These are phyloP conservation scores for Sporisorium graminicola DNA, from an alignment of 1,284 basidiomycete genomes.

Conservation along the genomic window DNA sequence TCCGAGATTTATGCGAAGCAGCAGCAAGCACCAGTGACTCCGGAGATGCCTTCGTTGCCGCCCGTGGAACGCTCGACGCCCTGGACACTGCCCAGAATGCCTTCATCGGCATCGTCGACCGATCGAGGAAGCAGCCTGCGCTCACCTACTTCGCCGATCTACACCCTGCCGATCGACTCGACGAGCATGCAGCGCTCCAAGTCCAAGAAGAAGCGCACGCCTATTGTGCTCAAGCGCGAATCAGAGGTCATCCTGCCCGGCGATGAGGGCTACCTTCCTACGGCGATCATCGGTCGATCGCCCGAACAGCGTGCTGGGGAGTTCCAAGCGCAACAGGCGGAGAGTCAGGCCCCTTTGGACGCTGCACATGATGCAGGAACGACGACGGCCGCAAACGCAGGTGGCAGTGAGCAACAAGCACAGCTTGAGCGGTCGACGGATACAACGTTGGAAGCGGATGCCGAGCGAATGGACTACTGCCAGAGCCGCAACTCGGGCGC, in stretches of 20 bases:
- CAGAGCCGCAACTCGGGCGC: constrained; percentile 2
- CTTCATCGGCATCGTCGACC: constrained; percentile 19
- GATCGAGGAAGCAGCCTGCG: constrained; percentile 28
- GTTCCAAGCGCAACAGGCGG: constrained; percentile 4
- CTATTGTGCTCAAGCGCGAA: constrained; percentile 49
- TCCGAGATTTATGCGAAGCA: constrained; percentile 4
- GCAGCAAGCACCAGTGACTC: constrained; percentile 9
- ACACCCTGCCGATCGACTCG: constrained; percentile 45
- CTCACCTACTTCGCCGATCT: constrained; percentile 29
- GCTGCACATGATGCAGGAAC: background rate
- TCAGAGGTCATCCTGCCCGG: constrained; percentile 43
- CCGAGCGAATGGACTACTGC: constrained; percentile 14
- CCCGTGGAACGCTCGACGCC: constrained; percentile 22
- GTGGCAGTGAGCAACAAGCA: background rate
- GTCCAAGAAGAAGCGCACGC: constrained; percentile 35
- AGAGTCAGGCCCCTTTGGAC: background rate
- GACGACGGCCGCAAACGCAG: background rate
- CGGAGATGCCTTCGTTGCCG: constrained; percentile 16
- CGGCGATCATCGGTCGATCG: constrained; percentile 22
- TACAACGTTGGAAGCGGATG: constrained; percentile 2
- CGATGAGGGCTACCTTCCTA: constrained; percentile 27
- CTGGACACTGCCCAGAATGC: constrained; percentile 25
- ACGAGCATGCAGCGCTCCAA: constrained; percentile 28
- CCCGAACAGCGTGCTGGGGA: constrained; percentile 21
- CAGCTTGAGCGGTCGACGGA: constrained; percentile 9